Evolutionary conservation across 108 stramenopile species (phyloP), one percentile per base, ranked within the genome.

Genomic region (Discostella stelligeroides): DNA sequence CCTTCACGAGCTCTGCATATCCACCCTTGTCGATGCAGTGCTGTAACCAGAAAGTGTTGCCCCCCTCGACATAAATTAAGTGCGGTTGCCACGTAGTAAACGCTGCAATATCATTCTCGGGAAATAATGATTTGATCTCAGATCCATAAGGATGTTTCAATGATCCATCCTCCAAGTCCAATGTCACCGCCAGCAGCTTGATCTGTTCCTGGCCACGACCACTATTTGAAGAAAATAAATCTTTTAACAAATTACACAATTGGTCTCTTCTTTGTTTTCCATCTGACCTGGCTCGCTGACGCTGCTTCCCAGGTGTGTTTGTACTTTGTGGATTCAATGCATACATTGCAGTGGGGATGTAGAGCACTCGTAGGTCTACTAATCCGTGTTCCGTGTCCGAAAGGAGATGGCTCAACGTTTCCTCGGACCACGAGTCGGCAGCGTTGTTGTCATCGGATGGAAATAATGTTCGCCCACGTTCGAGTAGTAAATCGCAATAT

Each of bases 301-400:
- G 81, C 68, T 96, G 95, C 54, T 91, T 93, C 42, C 95, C 95
- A 10, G 91, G 89, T 23, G 86, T 84, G 57, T 79, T 90, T 18
- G 65, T 63, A 27, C 86, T 87, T 39, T 83, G 63, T 6, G 76
- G 63, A 11, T 87, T 85, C 0, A 89, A 47, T 11, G 95, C 95
- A 70, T 96, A 96, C 88, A 92, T 86, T 10, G 95, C 95, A 4
- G 95, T 93, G 8, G 95, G 95, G 53, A 96, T 85, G 71, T 93
- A 96, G 20, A 92, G n/a, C 11, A 96, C 10, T 48, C 86, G 81
- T 13, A 91, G 30, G 10, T 84, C 63, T 53, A 67, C n/a, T n/a
- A 12, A 10, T 47, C n/a, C 17, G 12, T 30, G 12, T 23, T 15
- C 5, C 55, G 46, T n/a, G 18, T 55, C 23, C 70, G 40, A 53